Conservation (phyloP, 176 grass and related monocot species). For the Elymus sibiricus region DNA sequence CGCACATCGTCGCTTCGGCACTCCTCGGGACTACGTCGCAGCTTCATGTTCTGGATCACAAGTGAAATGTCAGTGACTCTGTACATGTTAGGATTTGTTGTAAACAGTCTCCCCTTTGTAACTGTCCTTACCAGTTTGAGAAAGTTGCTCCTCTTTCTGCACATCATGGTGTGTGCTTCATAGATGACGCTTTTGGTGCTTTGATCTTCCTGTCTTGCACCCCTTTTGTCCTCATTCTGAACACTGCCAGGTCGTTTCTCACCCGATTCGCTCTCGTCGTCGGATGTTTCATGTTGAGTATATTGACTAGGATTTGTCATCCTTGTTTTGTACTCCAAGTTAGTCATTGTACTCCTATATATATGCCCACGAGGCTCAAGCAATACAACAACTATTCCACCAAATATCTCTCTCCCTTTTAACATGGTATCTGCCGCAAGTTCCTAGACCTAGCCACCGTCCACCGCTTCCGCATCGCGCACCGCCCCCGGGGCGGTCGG, state of each 20-base stretch:
- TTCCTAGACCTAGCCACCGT: too few species aligned
- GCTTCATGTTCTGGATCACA: conserved; percentile 37
- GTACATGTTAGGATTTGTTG: conserved; percentile 3
- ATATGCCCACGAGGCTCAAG: too few species aligned
- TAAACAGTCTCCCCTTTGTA: conserved; percentile 1
- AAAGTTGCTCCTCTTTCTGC: conserved; percentile 30
- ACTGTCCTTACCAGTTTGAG: conserved; percentile 15
- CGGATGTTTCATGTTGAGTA: too few species aligned
- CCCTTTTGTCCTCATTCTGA: background rate
- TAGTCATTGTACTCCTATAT: too few species aligned
- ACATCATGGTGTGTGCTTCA: conserved; percentile 3
- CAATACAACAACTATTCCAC: too few species aligned
- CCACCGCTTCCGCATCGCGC: too few species aligned
- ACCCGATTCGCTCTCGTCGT: conserved; percentile 12
- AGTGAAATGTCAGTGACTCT: conserved; percentile 21
- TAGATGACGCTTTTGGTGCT: background rate
- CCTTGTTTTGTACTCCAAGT: too few species aligned
- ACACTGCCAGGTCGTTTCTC: background rate
- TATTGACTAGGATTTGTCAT: too few species aligned
- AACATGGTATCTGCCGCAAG: too few species aligned
- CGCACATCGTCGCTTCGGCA: conserved; percentile 28
- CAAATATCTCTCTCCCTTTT: too few species aligned
- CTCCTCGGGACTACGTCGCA: conserved; percentile 30
- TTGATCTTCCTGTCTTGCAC: background rate
- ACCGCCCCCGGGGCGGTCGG: too few species aligned